These are phyloP conservation scores for Leccinum truebloodii DNA, from an alignment of 768 basidiomycete species.

Conservation along the genomic window DNA sequence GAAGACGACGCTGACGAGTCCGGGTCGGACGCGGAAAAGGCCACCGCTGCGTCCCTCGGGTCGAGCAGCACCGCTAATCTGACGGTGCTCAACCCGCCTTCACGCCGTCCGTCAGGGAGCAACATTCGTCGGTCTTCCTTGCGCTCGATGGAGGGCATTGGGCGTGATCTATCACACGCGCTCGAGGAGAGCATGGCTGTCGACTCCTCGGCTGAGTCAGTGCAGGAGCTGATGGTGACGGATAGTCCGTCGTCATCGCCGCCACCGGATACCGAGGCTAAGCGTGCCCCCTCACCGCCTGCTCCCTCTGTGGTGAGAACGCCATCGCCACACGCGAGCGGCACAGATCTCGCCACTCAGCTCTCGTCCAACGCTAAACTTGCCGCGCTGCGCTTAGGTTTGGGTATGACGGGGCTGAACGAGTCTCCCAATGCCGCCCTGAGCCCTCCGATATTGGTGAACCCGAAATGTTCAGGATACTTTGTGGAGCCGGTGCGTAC, in stretches of 20 bases:
- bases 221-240: not conserved
- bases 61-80: not conserved
- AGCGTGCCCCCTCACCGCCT: slow-evolving; percentile 8
- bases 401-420: slow-evolving; percentile 32
- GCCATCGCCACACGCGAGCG: slow-evolving; percentile 12
- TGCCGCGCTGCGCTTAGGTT: slow-evolving; percentile 43
- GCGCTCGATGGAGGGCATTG: slow-evolving; percentile 35
- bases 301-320: not conserved
- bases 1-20: slow-evolving; percentile 41
- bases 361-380: slow-evolving; percentile 49
- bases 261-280: slow-evolving; percentile 1
- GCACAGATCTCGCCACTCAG: slow-evolving; percentile 45
- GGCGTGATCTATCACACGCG: slow-evolving; percentile 32
- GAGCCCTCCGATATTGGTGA: slow-evolving; percentile 69
- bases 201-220: not conserved
- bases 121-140: slow-evolving; percentile 17
- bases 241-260: slow-evolving; percentile 2
- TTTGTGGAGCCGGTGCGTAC: slow-evolving; percentile 79
- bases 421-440: slow-evolving; percentile 13
- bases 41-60: not conserved
- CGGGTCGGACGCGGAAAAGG: slow-evolving; percentile 19
- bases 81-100: not conserved
- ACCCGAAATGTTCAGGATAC: slow-evolving; percentile 92
- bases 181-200: slow-evolving; percentile 26
- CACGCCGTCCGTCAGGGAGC: slow-evolving; percentile 14